Conservation (phyloP, 192 early-diverging fungal species). For the Bifiguratus adelaidae region DNA sequence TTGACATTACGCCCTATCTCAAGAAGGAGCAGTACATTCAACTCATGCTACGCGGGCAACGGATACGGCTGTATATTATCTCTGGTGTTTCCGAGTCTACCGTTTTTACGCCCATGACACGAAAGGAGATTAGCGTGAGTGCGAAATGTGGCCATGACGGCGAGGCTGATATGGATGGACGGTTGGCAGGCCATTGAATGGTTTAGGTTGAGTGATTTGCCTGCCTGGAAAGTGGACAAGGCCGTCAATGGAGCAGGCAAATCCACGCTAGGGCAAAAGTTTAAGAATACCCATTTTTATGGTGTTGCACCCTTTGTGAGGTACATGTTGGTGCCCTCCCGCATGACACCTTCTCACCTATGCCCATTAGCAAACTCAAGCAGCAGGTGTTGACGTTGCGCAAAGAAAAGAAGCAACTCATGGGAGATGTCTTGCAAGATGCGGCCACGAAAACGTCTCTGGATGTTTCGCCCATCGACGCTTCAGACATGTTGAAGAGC, state of each 20-base stretch:
- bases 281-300: constrained; percentile 47
- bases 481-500: too few relatives aligned
- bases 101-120: constrained; percentile 67
- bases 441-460: too few relatives aligned
- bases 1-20: constrained; percentile 63
- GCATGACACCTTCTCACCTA: background rate
- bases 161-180: too few relatives aligned
- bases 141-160: constrained; percentile 25
- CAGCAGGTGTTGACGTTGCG: background rate
- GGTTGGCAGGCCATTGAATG: too few relatives aligned
- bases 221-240: constrained; percentile 32
- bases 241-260: constrained; percentile 4
- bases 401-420: background rate
- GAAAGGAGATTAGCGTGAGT: constrained; percentile 91
- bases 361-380: background rate
- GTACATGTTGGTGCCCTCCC: constrained; percentile 12
- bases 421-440: background rate
- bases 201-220: constrained; percentile 54
- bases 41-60: constrained; percentile 80
- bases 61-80: constrained; percentile 86
- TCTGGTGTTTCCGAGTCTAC: constrained; percentile 76
- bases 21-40: constrained; percentile 80
- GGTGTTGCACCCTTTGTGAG: constrained; percentile 65
- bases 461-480: too few relatives aligned
- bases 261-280: too few relatives aligned